Base-by-base conservation (phyloP, 1,284 basidiomycete genomes). In the Malassezia globosa region DNA sequence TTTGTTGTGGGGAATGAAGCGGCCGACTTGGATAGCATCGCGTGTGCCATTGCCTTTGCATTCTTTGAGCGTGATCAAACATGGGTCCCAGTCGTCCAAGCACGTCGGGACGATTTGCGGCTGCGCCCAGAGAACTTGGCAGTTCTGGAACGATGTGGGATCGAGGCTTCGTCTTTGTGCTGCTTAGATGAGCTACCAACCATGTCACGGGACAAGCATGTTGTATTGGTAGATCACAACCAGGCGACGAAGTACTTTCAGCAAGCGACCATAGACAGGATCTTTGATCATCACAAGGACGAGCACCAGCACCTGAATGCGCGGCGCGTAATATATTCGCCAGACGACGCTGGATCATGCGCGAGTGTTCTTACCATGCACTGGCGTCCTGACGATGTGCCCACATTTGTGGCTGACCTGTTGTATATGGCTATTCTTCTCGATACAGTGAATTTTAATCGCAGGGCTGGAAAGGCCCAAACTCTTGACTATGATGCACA, bases 231-330 rank as follows among this genome's bases (percentile, higher is more conserved):
- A 19, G 90, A 96, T 72, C 89, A 95, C 44, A 49, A 51, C 23
- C 41, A 27, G 25, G 40, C 35, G 4, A 48, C 37, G 22, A 35
- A 37, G 13, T 10, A 21, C 13, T 45, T 54, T 27, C 22, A 26
- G 5, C 66, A 72, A 21, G 41, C 54, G 1, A 72, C 72, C 7
- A 85, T 95, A 5, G 75, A 79, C 1, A 81, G 82, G 1, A 76
- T 95, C 44, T 74, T 96, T 16, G 90, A 96, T 72, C 92, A 96
- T 68, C 89, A 96, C 70, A 81, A 78, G 33, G 88, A 95, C 72
- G 89, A 92, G 62, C 77, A 77, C 0, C 72, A 76, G 1, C 79
- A 90, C 69, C 69, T 67, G 7, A 47, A 61, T 26, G 76, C 49
- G 10, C 18, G 7, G 11, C 42, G 59, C 18, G 21, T 54, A 3